Evolutionary conservation across 2,329 filamentous ascomycete genomes (phyloP).

Genomic region (Leptographium flavum): DNA sequence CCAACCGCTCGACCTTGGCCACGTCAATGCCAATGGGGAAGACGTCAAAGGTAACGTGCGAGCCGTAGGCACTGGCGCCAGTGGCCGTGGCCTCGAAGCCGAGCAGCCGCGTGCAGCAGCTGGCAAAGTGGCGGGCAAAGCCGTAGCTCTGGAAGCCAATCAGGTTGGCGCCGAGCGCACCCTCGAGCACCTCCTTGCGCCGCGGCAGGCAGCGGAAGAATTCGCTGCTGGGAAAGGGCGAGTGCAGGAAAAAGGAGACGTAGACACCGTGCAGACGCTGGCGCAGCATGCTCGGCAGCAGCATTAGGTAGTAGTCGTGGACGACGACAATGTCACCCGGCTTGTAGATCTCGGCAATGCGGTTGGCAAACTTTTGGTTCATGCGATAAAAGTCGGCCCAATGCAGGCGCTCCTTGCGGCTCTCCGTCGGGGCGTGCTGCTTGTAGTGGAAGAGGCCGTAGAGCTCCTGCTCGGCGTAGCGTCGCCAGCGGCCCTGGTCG

Average conservation of each 20-base stretch:
- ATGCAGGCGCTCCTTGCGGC: slow-evolving; percentile 62
- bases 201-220: slow-evolving; percentile 80
- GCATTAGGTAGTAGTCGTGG: slow-evolving; percentile 86
- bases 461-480: slow-evolving; percentile 81
- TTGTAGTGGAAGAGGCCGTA: slow-evolving; percentile 96
- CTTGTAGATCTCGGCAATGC: slow-evolving; percentile 77
- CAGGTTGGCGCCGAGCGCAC: slow-evolving; percentile 80
- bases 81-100: slow-evolving; percentile 78
- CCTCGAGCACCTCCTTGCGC: slow-evolving; percentile 80
- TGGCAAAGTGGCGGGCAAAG: slow-evolving; percentile 88
- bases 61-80: slow-evolving; percentile 78
- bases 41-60: slow-evolving; percentile 79
- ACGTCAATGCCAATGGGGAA: slow-evolving; percentile 93
- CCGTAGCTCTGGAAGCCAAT: slow-evolving; percentile 93
- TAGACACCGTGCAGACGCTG: slow-evolving; percentile 80
- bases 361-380: slow-evolving; percentile 84
- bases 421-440: slow-evolving; percentile 79
- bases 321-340: slow-evolving; percentile 86
- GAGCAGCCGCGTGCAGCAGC: slow-evolving; percentile 80
- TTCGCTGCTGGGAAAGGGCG: slow-evolving; percentile 91
- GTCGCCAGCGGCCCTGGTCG: slow-evolving; percentile 75
- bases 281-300: slow-evolving; percentile 77
- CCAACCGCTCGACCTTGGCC: slow-evolving; percentile 58
- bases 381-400: slow-evolving; percentile 91
- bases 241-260: slow-evolving; percentile 88